Base-by-base conservation (phyloP, 2,329 filamentous ascomycete genomes). In the Davidsoniella virescens region DNA sequence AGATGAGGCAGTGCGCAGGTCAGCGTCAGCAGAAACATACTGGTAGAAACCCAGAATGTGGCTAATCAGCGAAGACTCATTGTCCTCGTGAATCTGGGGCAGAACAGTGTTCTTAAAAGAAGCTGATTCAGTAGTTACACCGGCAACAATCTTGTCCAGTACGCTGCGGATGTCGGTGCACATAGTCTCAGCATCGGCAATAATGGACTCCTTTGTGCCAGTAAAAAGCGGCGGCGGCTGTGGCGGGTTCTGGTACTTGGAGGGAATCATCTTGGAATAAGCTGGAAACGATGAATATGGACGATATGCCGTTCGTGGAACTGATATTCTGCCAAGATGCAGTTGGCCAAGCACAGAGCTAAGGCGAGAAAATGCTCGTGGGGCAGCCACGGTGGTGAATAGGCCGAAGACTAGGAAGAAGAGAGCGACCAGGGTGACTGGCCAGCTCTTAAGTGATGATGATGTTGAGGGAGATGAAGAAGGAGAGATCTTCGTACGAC, bases 11-110 rank as follows among this genome's bases (percentile, higher is more conserved):
- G 87, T 78, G 36, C 85, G 76, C 44, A 92, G 69, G 49, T 71
- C 73, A 54, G 74, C 71, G 59, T 86, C 71, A 0, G 72, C 74
- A 16, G 82, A 87, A 3, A 90, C 82, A 56, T 84, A 80, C 60
- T 87, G 82, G 64, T 88, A 90, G 66, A 92, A 88, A 56, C 79
- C 78, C 49, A 88, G 66, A 56, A 87, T 87, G 53, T 79, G 72
- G 44, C 71, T 66, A 54, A 72, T 69, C 23, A 84, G 68, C 1
- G 70, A 69, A 56, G 73, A 70, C 40, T 70, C 60, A 63, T 88
- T 84, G 66, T 87, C 82, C 58, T 84, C 83, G 46, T 78, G 69
- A 25, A 83, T 78, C 60, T 92, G 79, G 16, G 87, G 87, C 26
- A 70, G 66, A 47, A 77, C 61, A 46, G 75, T 70, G n/a, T 70